Conservation (phyloP, 2,329 filamentous ascomycete species). For the Colletotrichum destructivum region DNA sequence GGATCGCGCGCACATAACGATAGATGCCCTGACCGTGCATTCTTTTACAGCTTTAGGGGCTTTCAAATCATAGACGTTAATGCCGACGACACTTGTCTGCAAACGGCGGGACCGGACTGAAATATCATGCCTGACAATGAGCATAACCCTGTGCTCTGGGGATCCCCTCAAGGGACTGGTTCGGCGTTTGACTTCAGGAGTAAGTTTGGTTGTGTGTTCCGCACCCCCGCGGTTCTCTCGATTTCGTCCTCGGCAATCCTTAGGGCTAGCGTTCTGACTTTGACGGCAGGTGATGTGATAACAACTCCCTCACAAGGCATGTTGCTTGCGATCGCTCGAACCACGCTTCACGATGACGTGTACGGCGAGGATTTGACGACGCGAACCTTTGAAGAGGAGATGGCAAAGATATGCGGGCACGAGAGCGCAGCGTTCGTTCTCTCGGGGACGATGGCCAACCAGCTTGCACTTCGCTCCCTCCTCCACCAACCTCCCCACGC, state of each 20-base stretch:
- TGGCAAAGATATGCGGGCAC: constrained; percentile 73
- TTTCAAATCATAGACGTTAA: no score
- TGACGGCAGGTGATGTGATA: constrained; percentile 71
- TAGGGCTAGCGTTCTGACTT: constrained; percentile 1
- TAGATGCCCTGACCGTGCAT: background rate
- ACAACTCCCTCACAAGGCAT: constrained; percentile 80
- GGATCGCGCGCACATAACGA: no score
- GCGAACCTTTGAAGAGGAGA: constrained; percentile 74
- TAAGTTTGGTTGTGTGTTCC: background rate
- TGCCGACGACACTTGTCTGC: background rate
- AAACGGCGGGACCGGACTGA: background rate
- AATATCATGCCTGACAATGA: background rate
- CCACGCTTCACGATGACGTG: constrained; percentile 84
- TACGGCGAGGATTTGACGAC: constrained; percentile 81
- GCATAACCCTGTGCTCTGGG: constrained; percentile 39
- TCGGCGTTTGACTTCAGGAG: constrained; percentile 41
- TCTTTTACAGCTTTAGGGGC: background rate
- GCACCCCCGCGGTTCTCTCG: no score
- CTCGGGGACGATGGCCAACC: constrained; percentile 87
- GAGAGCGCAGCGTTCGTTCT: constrained; percentile 79
- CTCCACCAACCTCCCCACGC: constrained; percentile 79
- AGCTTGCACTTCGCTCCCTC: constrained; percentile 80
- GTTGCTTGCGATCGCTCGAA: constrained; percentile 78
- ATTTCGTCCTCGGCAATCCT: background rate
- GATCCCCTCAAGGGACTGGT: constrained; percentile 29